A percentile compares a stretch with the other conserved stretches of the same genome.
Conservation (phyloP, 78 protist species). For the Dictyostelium capitatum region DNA sequence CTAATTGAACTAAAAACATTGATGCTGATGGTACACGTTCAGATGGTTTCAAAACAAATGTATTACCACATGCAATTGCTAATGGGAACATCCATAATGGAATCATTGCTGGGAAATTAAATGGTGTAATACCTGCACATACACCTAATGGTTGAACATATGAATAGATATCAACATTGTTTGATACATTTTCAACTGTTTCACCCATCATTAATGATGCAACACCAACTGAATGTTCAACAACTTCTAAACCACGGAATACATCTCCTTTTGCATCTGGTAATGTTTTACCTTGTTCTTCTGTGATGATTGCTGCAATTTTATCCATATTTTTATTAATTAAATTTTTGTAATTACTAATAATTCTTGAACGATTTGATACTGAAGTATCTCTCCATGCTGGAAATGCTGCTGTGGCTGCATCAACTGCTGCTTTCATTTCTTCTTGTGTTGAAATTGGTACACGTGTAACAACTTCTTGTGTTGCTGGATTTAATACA, state of each 20-base stretch:
- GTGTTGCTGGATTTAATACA: conserved; percentile 96
- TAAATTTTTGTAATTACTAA: conserved; percentile 89
- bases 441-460: conserved; percentile 93
- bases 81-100: conserved; percentile 98
- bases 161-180: conserved; percentile 95
- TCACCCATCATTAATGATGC: conserved; percentile 94
- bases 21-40: conserved; percentile 95
- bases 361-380: conserved; percentile 89
- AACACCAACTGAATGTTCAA: conserved; percentile 95
- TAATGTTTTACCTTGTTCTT: conserved; percentile 98
- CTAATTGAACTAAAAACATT: conserved; percentile 92
- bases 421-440: conserved; percentile 92
- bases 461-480: conserved; percentile 85
- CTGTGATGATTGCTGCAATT: conserved; percentile 89
- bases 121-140: conserved; percentile 97
- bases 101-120: conserved; percentile 98
- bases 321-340: conserved; percentile 89
- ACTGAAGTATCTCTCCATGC: conserved; percentile 93
- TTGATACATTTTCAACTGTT: conserved; percentile 91
- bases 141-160: conserved; percentile 98
- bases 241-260: conserved; percentile 93
- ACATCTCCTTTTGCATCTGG: conserved; percentile 97
- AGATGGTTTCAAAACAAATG: conserved; percentile 97
- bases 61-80: conserved; percentile 97
- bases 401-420: conserved; percentile 88